Evolutionary conservation across 1,284 basidiomycete genomes (phyloP), one percentile per base, ranked within the genome.

Genomic region (Ustilago sp.): DNA sequence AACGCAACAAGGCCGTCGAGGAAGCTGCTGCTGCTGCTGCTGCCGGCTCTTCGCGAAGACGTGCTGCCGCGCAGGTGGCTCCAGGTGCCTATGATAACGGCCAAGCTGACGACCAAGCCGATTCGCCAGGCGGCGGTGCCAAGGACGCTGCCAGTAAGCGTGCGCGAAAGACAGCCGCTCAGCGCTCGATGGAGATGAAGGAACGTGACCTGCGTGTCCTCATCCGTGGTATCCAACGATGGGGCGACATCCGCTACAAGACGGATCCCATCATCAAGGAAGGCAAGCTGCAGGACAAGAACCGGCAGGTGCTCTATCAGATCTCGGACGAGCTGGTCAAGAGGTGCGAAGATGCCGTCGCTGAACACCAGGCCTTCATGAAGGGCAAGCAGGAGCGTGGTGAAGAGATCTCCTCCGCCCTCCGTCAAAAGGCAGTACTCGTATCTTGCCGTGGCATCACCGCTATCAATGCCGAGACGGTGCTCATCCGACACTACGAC

Each of bases 401-500:
- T 60, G 95, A 98, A 45, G 86, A 88, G 74, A 88, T 89, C 70
- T 87, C 87, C 17, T 82, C 81, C 3, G 81, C 82, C n/a, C 70
- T 83, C 32, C 94, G 94, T 88, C 94, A 93, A 89, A 98, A 98
- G 87, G 97, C 96, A 0, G 93, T 98, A 56, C 90, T 98, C 47
- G 93, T 98, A 78, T 91, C 92, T 15, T 98, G 92, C 89, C 91
- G 93, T 68, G 92, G 92, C 61, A 94, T 98, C 63, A 90, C 92
- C 65, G 94, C 94, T 81, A 94, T 99, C 89, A 99, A 99, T 85
- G 97, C 97, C 19, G 96, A 98, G 87, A 99, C 97, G 0, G 93
- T 98, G 45, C 90, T 98, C 59, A 93, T 93, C 19, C 91, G 97
- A 41, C 90, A 94, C 86, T 92, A 93, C 58, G 95, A 98, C 86